Evolutionary conservation across 2,329 filamentous ascomycete genomes (phyloP).

Genomic region (Tolypocladium sp.): DNA sequence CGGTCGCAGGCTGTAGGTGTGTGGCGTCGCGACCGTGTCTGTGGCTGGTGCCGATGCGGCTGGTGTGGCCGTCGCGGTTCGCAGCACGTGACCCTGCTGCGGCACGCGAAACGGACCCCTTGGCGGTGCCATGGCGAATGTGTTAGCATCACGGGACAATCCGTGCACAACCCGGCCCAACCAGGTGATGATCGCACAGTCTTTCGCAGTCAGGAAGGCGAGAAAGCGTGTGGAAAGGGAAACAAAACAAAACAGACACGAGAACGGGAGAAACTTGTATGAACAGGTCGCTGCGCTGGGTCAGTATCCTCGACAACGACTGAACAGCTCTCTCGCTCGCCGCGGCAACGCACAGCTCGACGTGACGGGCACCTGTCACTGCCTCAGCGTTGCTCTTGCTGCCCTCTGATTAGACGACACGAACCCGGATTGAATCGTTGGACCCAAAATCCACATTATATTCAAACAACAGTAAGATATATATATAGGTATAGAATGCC

Average conservation of each 20-base stretch:
- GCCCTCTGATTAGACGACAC: neutral
- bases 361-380: neutral
- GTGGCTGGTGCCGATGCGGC: neutral
- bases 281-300: neutral
- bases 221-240: no score
- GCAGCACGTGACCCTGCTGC: neutral
- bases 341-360: neutral
- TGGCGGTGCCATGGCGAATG: no score
- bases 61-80: slow-evolving; percentile 1
- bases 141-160: no score
- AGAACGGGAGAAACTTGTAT: neutral
- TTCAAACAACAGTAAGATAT: neutral
- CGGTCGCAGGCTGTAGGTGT: slow-evolving; percentile 13
- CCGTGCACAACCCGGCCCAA: no score
- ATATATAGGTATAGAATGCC: neutral
- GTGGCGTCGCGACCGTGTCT: slow-evolving; percentile 12
- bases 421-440: neutral
- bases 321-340: neutral
- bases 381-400: neutral
- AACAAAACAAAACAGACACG: no score
- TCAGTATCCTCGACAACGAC: neutral
- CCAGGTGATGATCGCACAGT: no score
- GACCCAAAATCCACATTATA: neutral
- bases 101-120: no score
- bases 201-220: no score